phyloP scores from a whole-genome alignment of 2,329 filamentous ascomycete species.

The Gaeumannomyces tritici region DNA sequence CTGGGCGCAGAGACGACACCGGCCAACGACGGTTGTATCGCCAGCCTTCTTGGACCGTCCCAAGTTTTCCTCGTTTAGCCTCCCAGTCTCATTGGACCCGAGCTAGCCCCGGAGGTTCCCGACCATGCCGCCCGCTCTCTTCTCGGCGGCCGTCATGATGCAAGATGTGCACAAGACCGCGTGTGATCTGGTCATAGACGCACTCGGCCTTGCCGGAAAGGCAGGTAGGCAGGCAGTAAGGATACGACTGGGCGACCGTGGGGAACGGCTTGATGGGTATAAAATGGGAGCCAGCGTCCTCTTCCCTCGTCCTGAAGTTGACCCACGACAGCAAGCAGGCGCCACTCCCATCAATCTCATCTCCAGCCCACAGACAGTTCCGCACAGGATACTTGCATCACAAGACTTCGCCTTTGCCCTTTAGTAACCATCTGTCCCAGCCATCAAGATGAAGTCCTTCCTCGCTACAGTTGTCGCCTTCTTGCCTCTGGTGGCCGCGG shows the following conservation, averaged over 20 bases:
- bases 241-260: not conserved
- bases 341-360: too few species aligned
- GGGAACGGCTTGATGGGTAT: not conserved
- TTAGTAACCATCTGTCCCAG: too few species aligned
- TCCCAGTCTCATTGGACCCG: not conserved
- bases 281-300: not conserved
- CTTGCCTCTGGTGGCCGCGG: slow-evolving; percentile 1
- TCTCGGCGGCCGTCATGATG: not conserved
- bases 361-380: not conserved
- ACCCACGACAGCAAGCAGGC: not conserved
- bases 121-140: not conserved
- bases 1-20: not conserved
- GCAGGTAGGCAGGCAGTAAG: not conserved
- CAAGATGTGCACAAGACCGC: too few species aligned
- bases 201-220: not conserved
- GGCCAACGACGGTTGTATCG: not conserved
- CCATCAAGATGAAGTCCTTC: slow-evolving; percentile 1
- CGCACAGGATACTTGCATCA: too few species aligned
- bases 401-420: not conserved
- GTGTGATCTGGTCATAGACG: not conserved
- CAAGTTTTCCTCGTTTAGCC: not conserved
- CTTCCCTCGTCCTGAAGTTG: not conserved
- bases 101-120: not conserved
- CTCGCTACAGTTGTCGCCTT: not conserved
- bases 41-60: not conserved